phyloP scores from a whole-genome alignment of 2,329 filamentous ascomycete genomes.

The Cladosporium phlei region DNA sequence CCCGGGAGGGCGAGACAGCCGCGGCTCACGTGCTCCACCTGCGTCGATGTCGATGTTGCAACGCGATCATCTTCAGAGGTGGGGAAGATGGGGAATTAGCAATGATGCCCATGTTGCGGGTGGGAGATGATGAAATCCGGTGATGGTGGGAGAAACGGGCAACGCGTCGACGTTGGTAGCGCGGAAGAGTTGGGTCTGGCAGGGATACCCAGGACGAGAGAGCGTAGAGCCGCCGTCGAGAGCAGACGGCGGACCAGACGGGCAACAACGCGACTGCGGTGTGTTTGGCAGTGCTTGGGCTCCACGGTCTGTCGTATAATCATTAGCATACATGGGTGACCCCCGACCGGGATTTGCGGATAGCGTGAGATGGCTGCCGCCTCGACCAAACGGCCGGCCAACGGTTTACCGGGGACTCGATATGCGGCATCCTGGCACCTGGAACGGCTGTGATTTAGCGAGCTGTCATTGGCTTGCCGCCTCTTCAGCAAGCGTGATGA shows the following conservation, averaged over 20 bases:
- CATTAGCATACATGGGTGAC: slow-evolving; percentile 11
- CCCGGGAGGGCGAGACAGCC: slow-evolving; percentile 11
- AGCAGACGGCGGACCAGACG: too few species aligned
- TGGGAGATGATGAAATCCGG: not conserved
- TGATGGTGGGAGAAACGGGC: slow-evolving; percentile 1
- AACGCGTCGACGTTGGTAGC: slow-evolving; percentile 5
- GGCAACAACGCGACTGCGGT: slow-evolving; percentile 7
- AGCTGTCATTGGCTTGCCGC: too few species aligned
- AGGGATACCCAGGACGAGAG: slow-evolving; percentile 9
- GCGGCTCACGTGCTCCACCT: slow-evolving; percentile 12
- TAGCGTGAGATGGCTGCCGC: slow-evolving; percentile 12
- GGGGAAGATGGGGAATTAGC: slow-evolving; percentile 11
- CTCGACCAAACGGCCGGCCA: slow-evolving; percentile 5
- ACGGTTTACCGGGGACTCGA: not conserved
- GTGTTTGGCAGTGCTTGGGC: too few species aligned
- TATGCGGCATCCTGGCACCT: slow-evolving; percentile 3
- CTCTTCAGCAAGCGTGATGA: too few species aligned
- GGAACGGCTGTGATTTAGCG: too few species aligned
- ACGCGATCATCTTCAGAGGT: slow-evolving; percentile 8
- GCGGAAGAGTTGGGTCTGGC: too few species aligned
- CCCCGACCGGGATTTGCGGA: slow-evolving; percentile 4
- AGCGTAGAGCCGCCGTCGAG: too few species aligned
- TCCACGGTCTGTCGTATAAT: slow-evolving; percentile 9
- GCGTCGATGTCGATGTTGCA: slow-evolving; percentile 5
- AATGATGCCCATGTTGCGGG: too few species aligned